Base-by-base conservation (phyloP, 495 filamentous ascomycete genomes). In the Tuber microsphaerosporum region DNA sequence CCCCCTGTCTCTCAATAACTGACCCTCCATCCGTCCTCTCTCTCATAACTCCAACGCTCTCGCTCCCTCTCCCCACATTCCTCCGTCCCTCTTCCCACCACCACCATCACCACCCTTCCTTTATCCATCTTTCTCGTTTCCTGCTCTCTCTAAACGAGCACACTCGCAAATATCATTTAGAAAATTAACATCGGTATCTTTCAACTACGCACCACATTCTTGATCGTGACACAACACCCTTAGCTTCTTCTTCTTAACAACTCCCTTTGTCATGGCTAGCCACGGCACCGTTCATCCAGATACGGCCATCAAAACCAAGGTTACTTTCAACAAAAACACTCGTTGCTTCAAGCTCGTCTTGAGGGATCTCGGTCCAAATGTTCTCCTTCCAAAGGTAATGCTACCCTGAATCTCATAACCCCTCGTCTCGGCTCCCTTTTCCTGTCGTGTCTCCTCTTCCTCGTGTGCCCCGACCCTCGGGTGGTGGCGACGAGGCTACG, bases 291-390 rank as follows among this genome's bases (percentile, higher is more conserved):
- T 89, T 74, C 86, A 86, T 43, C 89, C 89, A 46, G 92, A 94
- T 74, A 94, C 92, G 73, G 85, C 90, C 74, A 91, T 99, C 81
- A 93, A 91, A 72, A 85, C 97, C 84, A 98, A 98, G 86, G 87
- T 97, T 79, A 89, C 88, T 75, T 88, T 91, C 78, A 89, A 93
- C 79, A 91, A 90, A 77, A 84, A 82, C 75, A 91, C 89, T 79
- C 89, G 92, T 71, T 91, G 94, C 81, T 93, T 97, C 86, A 98
- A 97, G 87, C 87, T 99, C 22, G 91, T 93, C 51, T 86, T 99
- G 83, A 89, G 88, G 78, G 95, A 99, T 80, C 88, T 97, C n/a
- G 90, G 89, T 74, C 87, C 91, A 48, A 88, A 87, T 76, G 87
- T 89, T 70, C 87, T 99, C 72, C 92, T 93, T 77, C 86, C 89